These are phyloP conservation scores for Kwoniella bestiolae DNA, from an alignment of 768 basidiomycete species.

Conservation along the genomic window DNA sequence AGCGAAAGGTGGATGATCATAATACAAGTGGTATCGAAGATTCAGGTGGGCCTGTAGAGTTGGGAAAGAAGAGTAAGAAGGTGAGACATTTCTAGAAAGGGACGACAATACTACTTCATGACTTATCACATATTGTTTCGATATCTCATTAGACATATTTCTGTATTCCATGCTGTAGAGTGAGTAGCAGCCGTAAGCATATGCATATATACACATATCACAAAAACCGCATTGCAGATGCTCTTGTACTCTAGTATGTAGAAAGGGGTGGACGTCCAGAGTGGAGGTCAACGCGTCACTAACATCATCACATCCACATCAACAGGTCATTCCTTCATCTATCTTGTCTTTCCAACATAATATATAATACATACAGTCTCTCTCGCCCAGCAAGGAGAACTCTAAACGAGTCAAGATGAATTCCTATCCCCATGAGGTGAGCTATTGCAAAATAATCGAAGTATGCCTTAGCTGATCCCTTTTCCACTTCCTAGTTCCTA, in stretches of 20 bases:
- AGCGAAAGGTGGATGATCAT: not conserved
- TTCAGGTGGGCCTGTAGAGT: too few species aligned
- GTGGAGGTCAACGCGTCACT: conserved; percentile 14
- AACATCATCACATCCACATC: not conserved
- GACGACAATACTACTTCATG: too few species aligned
- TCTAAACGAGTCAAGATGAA: conserved; percentile 67
- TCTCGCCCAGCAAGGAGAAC: not conserved
- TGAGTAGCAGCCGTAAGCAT: not conserved
- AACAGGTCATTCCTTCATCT: not conserved
- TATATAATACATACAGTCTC: too few species aligned
- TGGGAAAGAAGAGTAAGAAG: not conserved
- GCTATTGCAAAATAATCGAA: too few species aligned
- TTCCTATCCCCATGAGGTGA: conserved; percentile 75
- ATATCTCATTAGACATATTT: too few species aligned
- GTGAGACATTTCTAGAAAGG: not conserved
- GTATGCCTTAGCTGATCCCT: not conserved
- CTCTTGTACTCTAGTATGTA: too few species aligned
- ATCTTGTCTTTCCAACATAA: too few species aligned
- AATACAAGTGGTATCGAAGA: not conserved
- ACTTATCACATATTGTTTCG: too few species aligned
- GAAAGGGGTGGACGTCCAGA: conserved; percentile 6
- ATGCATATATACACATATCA: conserved; percentile 7
- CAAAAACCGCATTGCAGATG: too few species aligned
- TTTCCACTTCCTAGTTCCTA: conserved; percentile 64
- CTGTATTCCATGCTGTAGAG: too few species aligned